These are phyloP conservation scores for Tylopilus cervinicoccineus DNA, from an alignment of 768 basidiomycete genomes.

Conservation along the genomic window DNA sequence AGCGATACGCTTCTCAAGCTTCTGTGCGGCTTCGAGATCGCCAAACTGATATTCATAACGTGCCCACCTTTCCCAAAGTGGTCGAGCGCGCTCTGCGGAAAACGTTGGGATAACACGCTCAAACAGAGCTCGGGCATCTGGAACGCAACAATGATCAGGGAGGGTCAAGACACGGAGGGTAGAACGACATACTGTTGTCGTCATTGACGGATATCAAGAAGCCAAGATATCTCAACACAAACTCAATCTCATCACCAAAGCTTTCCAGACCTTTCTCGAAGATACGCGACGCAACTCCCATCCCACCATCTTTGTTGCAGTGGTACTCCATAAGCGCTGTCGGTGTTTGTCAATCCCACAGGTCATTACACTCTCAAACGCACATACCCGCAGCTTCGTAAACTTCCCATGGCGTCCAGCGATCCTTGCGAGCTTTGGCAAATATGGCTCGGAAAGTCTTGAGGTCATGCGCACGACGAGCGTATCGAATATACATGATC, in stretches of 20 bases:
- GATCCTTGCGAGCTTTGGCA: slow-evolving; percentile 72
- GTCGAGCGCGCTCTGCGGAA: slow-evolving; percentile 70
- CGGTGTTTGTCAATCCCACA: slow-evolving; percentile 7
- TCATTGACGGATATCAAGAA: slow-evolving; percentile 96
- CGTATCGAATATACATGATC: slow-evolving; percentile 94
- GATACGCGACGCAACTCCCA: slow-evolving; percentile 79
- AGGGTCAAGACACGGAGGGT: not conserved
- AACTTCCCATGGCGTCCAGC: slow-evolving; percentile 85
- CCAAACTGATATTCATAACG: slow-evolving; percentile 94
- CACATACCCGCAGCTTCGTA: slow-evolving; percentile 83
- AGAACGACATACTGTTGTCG: slow-evolving; percentile 71
- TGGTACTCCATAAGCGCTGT: slow-evolving; percentile 95
- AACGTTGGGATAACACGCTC: slow-evolving; percentile 83
- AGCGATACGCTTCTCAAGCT: slow-evolving; percentile 84
- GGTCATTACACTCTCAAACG: not conserved
- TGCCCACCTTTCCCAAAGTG: slow-evolving; percentile 95
- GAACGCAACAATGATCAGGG: slow-evolving; percentile 2
- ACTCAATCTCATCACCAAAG: slow-evolving; percentile 81
- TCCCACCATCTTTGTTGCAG: slow-evolving; percentile 67
- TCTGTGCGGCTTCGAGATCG: slow-evolving; percentile 82
- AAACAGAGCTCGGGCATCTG: slow-evolving; percentile 95
- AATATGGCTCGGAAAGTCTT: slow-evolving; percentile 77
- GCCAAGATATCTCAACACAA: slow-evolving; percentile 82
- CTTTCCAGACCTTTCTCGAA: slow-evolving; percentile 90
- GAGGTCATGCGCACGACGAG: slow-evolving; percentile 81